These are phyloP conservation scores for Heimioporus sp. DNA, from an alignment of 768 basidiomycete genomes.

Conservation along the genomic window DNA sequence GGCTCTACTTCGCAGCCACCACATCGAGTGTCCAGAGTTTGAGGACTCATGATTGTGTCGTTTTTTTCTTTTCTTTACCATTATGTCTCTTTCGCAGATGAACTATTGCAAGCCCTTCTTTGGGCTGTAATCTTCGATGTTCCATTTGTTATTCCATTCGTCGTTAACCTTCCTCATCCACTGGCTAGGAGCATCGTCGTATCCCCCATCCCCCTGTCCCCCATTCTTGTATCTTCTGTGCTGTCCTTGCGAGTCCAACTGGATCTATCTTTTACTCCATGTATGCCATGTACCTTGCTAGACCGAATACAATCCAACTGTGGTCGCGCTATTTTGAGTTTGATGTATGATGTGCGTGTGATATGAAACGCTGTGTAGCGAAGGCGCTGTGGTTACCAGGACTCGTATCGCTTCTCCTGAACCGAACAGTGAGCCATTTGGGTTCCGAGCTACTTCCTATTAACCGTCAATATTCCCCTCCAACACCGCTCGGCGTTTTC, in stretches of 20 bases:
- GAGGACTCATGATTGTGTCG: conserved; percentile 24
- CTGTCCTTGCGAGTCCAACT: conserved; percentile 1
- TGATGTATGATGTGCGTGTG: not conserved
- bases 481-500: conserved; percentile 23
- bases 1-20: conserved; percentile 55
- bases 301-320: not conserved
- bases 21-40: conserved; percentile 55
- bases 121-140: conserved; percentile 41
- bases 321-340: not conserved
- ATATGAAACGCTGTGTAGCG: too few species aligned
- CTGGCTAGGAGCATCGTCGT: conserved; percentile 57
- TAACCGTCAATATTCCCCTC: conserved; percentile 19
- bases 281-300: conserved; percentile 2
- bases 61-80: not conserved
- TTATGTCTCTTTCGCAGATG: not conserved
- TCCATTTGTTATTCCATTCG: conserved; percentile 34
- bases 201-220: conserved; percentile 30
- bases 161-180: conserved; percentile 36
- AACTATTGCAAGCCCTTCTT: not conserved
- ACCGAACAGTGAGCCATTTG: too few species aligned
- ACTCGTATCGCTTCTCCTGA: too few species aligned
- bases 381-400: too few species aligned
- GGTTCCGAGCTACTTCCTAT: too few species aligned
- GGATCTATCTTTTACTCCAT: conserved; percentile 3
- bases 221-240: conserved; percentile 1